Evolutionary conservation across 2,329 filamentous ascomycete genomes (phyloP), one percentile per base, ranked within the genome.

Genomic region (Diaporthe velutina): DNA sequence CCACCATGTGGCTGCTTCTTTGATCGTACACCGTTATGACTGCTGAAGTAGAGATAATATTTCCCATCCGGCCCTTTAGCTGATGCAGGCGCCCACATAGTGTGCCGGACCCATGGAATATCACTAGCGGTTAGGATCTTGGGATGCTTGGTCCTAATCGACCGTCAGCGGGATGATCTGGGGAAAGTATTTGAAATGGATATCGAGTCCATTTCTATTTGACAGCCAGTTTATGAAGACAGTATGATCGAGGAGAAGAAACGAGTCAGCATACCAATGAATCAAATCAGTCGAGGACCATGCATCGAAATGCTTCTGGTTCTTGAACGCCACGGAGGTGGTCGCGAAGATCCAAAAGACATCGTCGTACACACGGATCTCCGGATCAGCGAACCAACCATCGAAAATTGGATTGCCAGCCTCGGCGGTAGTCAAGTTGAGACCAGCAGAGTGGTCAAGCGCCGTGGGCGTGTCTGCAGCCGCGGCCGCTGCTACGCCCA

Each of bases 11-110:
- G 79, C 58, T 79, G 79, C 10, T 77, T 78, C 1, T 50, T 6
- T 58, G 80, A 80, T 19, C 83, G 83, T 48, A 86, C 84, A 67
- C 88, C 86, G 42, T 87, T 88, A 38, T 52, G 45, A 35, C 86
- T 86, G 55, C 82, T 85, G 76, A 88, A 88, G 79, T 88, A 88
- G 72, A 88, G 82, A 76, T 85, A 88, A 78, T 88, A 88, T 40
- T 82, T 84, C 9, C 84, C 85, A 74, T 86, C 58, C 19, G 13
- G 80, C 38, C 85, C 82, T 10, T 76, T 76, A 30, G 85, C 80
- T 13, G 86, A 84, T 1, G 86, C 84, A 0, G 87, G 86, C 3
- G 86, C 86, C 87, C 86, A 88, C 19, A 87, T 80, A 0, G 86
- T 85, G 72, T 82, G 82, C 3, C 79, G 83, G 7, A 84, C 85